phyloP scores from a whole-genome alignment of 2,329 filamentous ascomycete species.

The Phyllosticta citrichinensis region DNA sequence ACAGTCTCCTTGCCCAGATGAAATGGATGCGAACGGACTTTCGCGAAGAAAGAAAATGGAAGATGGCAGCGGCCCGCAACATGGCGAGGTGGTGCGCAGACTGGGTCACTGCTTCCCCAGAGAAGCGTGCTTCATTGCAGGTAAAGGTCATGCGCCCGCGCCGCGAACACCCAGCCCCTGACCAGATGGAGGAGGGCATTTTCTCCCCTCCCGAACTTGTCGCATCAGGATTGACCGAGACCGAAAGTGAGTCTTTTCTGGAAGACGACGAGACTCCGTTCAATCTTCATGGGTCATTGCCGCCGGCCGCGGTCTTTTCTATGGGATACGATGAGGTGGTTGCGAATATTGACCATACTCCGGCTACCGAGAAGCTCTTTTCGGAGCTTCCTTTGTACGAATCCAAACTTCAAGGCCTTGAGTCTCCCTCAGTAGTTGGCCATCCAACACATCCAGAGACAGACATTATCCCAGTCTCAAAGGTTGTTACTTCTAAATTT shows the following conservation, averaged over 20 bases:
- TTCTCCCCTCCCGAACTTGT: constrained; percentile 29
- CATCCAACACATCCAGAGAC: constrained; percentile 15
- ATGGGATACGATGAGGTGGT: constrained; percentile 73
- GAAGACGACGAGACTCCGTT: constrained; percentile 29
- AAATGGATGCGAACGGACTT: constrained; percentile 99
- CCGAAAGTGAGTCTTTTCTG: constrained; percentile 28
- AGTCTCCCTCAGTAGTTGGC: constrained; percentile 34
- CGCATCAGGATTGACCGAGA: constrained; percentile 26
- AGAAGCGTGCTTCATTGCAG: constrained; percentile 58
- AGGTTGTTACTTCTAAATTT: constrained; percentile 75
- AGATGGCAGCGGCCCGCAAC: constrained; percentile 67
- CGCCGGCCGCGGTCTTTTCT: constrained; percentile 70
- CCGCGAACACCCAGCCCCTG: constrained; percentile 15
- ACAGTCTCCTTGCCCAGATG: constrained; percentile 79
- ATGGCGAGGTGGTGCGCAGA: constrained; percentile 76
- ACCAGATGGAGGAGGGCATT: constrained; percentile 28
- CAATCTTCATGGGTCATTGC: constrained; percentile 37
- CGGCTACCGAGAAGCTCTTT: constrained; percentile 65
- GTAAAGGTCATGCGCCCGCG: constrained; percentile 42
- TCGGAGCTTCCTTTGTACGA: constrained; percentile 75
- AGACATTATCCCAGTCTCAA: constrained; percentile 60
- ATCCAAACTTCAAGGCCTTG: constrained; percentile 1
- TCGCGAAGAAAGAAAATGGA: constrained; percentile 89
- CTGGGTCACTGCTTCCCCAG: constrained; percentile 58
- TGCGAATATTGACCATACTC: constrained; percentile 65